Conservation (phyloP, 805 yeast genomes). For the Candida glaebosa region DNA sequence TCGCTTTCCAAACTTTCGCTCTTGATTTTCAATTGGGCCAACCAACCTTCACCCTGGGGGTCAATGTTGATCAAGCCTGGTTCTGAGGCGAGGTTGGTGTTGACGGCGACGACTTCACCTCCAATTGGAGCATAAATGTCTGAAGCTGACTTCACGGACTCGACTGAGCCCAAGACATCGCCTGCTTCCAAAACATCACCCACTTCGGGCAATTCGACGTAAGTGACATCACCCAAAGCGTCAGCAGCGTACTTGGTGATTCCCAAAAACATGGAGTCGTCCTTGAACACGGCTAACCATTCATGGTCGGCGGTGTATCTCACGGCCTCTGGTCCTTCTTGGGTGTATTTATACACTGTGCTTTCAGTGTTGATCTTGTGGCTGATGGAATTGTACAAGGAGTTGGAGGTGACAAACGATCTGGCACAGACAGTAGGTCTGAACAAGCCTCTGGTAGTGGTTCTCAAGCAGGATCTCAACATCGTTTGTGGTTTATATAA, state of each 20-base stretch:
- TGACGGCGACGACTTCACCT: slow-evolving; percentile 73
- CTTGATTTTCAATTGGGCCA: slow-evolving; percentile 66
- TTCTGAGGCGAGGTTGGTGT: slow-evolving; percentile 57
- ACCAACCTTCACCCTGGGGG: slow-evolving; percentile 95
- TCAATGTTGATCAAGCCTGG: slow-evolving; percentile 83
- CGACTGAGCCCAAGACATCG: slow-evolving; percentile 89
- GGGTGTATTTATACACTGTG: slow-evolving; percentile 35
- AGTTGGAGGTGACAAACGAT: slow-evolving; percentile 8
- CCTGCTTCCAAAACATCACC: slow-evolving; percentile 62
- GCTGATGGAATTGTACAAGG: slow-evolving; percentile 26
- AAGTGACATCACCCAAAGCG: slow-evolving; percentile 96
- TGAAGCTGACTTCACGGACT: slow-evolving; percentile 89
- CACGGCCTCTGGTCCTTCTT: slow-evolving; percentile 45
- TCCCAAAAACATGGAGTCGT: slow-evolving; percentile 81
- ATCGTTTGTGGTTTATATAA: too few species aligned
- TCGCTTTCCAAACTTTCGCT: slow-evolving; percentile 35
- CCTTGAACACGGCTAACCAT: slow-evolving; percentile 85
- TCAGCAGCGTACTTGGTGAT: slow-evolving; percentile 94
- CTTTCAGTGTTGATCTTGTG: slow-evolving; percentile 37
- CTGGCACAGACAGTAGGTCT: neutral
- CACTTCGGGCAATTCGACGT: slow-evolving; percentile 81
- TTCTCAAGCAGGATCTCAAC: slow-evolving; percentile 4
- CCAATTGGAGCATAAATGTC: slow-evolving; percentile 87
- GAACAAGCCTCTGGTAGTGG: neutral
- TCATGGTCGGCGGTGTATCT: slow-evolving; percentile 89